Base-by-base conservation (phyloP, 306 rosid genomes). In the Dryas drummondii region DNA sequence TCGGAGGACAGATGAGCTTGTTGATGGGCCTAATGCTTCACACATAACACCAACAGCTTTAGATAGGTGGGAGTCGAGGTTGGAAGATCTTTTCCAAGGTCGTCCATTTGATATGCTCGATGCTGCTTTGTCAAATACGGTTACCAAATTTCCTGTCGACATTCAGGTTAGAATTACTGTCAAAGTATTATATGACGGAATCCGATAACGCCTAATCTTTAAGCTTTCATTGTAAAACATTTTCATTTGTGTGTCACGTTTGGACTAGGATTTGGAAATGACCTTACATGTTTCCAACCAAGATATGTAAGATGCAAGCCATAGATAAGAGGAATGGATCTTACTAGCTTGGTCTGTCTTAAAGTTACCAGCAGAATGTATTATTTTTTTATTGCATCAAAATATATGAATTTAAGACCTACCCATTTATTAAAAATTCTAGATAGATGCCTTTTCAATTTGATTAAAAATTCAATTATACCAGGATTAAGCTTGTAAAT, bases 21-120 rank as follows among this genome's bases (percentile, higher is more conserved):
- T 93, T 68, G 98, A 93, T 78, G 97, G 98, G 2, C 98, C 98
- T 37, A 93, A 93, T 47, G 96, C 98, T 53, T 81, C 97, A 22
- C 94, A 91, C 83, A 91, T 91, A 44, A 93, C 98, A 1, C 96
- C 98, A 6, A 87, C 76, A 66, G 98, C 97, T 1, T 87, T 93
- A 37, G 98, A 89, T 47, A 81, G 98, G 68, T 93, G 98, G 98
- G 97, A 91, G 66, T 76, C 72, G 61, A 72, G 96, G 67, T 73
- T 91, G 71, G 77, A 51, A 3, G 92, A 93, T 80, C 96, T 93
- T 13, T 93, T 89, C 52, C 82, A 84, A 62, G 92, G 97, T 14
- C 87, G 90, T 9, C 96, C 98, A 7, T 93, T 85, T 52, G 98
- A 93, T 82, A 89, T 93, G 98, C 88, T 79, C 26, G 98, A 93